Evolutionary conservation across 768 basidiomycete species (phyloP), one percentile per base, ranked within the genome.

Genomic region (Cytidiella melzeri): DNA sequence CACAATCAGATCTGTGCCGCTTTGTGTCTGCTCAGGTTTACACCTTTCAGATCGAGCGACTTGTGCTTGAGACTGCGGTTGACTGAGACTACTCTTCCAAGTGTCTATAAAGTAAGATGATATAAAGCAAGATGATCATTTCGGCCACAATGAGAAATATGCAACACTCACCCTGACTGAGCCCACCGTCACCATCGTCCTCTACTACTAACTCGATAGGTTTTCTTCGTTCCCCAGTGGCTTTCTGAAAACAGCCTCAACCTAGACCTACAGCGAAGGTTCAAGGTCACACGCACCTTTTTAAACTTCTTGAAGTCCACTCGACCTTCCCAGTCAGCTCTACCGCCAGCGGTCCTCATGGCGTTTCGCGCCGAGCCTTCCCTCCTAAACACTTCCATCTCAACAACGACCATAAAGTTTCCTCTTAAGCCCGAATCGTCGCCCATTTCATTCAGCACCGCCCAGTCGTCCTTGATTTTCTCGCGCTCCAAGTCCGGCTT

Each of bases 301-400:
- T 79, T 86, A 57, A 90, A 91, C 62, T 82, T 89, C 61, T 91
- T 91, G 65, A 81, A 88, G 58, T 91, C 80, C 0, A 77, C 76
- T 41, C 69, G 67, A 1, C 76, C 76, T 47, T 73, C 69, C 79
- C 76, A 77, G 18, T 70, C 61, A 2, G 63, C 50, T 47, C 60
- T 61, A 27, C 52, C 56, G 23, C 50, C 61, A 13, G 30, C 52
- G n/a, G 53, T 36, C 43, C 62, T 54, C 51, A 55, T 55, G 48
- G 48, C 57, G 47, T 45, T 41, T 11, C 48, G 40, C 37, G 47
- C 48, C 28, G 12, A n/a, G 15, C 59, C 55, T 39, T 63, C 57
- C 51, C 68, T 71, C 59, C 64, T 65, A 59, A 67, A 73, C 9
- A 83, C 69, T 25, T 82, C 80, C 70, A 86, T 67, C 51, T 86